These are phyloP conservation scores for Pseudoturritis turrita DNA, from an alignment of 345 rosid species.

Conservation along the genomic window DNA sequence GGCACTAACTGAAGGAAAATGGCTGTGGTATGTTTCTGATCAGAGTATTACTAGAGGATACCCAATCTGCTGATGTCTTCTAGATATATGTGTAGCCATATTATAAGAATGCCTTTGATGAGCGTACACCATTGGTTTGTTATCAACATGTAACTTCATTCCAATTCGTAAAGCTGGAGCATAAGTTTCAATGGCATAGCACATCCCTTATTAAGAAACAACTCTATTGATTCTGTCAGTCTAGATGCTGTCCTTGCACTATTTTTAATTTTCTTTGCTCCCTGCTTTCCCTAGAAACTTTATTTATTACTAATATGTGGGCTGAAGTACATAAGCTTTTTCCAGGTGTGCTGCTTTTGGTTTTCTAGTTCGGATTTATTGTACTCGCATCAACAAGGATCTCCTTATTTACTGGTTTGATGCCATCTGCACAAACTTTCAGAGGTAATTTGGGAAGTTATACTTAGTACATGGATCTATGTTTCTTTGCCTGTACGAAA, in stretches of 20 bases:
- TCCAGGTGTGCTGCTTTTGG: slow-evolving; percentile 84
- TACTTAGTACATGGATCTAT: slow-evolving; percentile 2
- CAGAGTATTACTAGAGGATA: not conserved
- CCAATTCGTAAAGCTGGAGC: not conserved
- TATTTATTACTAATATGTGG: not conserved
- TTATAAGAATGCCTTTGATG: slow-evolving; percentile 10
- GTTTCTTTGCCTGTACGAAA: slow-evolving; percentile 9
- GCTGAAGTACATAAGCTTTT: slow-evolving; percentile 14
- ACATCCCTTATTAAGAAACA: not conserved
- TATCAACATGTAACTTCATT: not conserved
- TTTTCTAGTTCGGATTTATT: slow-evolving; percentile 53
- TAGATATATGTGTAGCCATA: slow-evolving; percentile 6
- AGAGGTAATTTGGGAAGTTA: slow-evolving; percentile 50
- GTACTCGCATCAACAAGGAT: slow-evolving; percentile 52
- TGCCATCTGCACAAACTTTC: slow-evolving; percentile 67
- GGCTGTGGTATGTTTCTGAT: slow-evolving; percentile 67
- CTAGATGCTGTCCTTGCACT: slow-evolving; percentile 8
- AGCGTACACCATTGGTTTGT: slow-evolving; percentile 13
- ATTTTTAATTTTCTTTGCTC: not conserved
- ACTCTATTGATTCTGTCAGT: slow-evolving; percentile 11
- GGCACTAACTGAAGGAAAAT: slow-evolving; percentile 74
- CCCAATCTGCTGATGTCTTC: not conserved
- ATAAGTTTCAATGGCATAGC: not conserved
- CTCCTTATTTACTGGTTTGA: slow-evolving; percentile 74
- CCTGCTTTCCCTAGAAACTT: not conserved